phyloP scores from a whole-genome alignment of 345 rosid species.

The Diplotaxis tenuifolia region DNA sequence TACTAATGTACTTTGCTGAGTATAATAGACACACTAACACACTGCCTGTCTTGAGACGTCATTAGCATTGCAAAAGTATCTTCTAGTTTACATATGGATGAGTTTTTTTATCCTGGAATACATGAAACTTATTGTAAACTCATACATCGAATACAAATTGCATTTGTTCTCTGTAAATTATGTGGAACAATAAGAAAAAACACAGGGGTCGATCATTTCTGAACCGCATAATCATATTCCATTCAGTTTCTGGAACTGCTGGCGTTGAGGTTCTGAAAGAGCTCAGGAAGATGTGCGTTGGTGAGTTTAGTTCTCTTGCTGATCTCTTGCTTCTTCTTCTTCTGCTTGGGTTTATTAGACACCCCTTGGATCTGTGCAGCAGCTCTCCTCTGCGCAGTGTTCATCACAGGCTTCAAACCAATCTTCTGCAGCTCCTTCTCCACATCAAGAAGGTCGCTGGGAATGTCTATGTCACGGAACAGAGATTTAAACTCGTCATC shows the following conservation, averaged over 20 bases:
- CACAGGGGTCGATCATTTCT: neutral
- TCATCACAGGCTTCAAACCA: slow-evolving; percentile 78
- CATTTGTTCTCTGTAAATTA: neutral
- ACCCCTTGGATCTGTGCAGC: slow-evolving; percentile 64
- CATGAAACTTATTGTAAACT: neutral
- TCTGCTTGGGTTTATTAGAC: slow-evolving; percentile 50
- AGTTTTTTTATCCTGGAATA: neutral
- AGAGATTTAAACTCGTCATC: slow-evolving; percentile 67
- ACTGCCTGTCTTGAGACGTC: neutral
- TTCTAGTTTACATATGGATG: neutral
- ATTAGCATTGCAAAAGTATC: neutral
- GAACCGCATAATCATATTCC: neutral
- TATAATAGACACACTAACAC: no score
- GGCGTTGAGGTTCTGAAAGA: slow-evolving; percentile 43
- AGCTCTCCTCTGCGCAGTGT: slow-evolving; percentile 75
- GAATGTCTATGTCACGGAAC: slow-evolving; percentile 59
- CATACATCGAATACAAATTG: neutral
- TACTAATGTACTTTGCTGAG: no score
- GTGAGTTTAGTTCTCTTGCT: slow-evolving; percentile 85
- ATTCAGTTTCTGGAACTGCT: slow-evolving; percentile 17
- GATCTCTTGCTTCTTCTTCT: slow-evolving; percentile 79
- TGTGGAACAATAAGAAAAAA: neutral
- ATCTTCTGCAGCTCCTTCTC: slow-evolving; percentile 76
- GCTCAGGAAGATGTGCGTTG: slow-evolving; percentile 77
- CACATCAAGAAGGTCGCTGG: slow-evolving; percentile 67